Evolutionary conservation across 306 rosid genomes (phyloP).

Genomic region (Ammopiptanthus mongolicus): DNA sequence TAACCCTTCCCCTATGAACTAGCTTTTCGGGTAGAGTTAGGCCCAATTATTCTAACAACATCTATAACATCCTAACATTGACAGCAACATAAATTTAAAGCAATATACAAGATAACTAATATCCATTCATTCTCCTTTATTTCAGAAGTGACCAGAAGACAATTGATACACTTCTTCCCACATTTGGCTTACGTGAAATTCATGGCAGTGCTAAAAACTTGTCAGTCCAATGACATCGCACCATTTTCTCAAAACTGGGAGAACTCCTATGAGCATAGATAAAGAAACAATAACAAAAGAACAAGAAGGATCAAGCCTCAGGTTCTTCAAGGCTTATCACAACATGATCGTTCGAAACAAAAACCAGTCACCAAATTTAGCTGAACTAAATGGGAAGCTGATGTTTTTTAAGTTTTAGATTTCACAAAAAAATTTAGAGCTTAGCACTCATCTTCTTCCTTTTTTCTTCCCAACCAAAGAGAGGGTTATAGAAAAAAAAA

Average conservation of each 20-base stretch:
- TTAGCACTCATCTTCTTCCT: background rate
- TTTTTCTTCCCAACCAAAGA: background rate
- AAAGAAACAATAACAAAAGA: background rate
- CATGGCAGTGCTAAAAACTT: background rate
- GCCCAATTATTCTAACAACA: no score
- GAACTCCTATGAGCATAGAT: background rate
- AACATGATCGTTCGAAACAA: background rate
- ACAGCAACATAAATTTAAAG: background rate
- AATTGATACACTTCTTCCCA: background rate
- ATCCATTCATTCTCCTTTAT: background rate
- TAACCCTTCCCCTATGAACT: no score
- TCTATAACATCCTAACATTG: background rate
- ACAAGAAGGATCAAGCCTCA: background rate
- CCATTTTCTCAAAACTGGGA: slow-evolving; percentile 15
- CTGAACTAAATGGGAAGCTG: background rate
- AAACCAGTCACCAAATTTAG: background rate
- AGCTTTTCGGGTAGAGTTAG: no score
- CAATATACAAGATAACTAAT: background rate
- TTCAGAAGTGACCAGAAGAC: background rate
- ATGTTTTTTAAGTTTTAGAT: background rate
- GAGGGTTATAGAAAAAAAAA: background rate
- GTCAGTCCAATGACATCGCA: background rate
- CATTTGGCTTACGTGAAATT: background rate
- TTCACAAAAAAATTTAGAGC: background rate
- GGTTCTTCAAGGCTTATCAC: background rate